Evolutionary conservation across 306 rosid species (phyloP).

Genomic region (Prinsepia uniflora): DNA sequence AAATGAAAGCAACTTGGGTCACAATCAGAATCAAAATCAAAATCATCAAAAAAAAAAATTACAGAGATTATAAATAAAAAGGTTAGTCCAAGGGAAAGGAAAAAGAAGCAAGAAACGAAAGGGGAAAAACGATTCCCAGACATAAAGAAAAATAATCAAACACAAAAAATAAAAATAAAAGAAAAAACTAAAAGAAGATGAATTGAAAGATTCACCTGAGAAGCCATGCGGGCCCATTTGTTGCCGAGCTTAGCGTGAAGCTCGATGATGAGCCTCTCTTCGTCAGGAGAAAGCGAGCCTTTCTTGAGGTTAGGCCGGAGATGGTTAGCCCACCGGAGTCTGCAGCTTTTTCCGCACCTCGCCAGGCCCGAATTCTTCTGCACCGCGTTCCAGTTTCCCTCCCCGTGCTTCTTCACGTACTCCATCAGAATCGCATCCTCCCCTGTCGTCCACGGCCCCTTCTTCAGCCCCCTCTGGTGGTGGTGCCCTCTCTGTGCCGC

Average conservation of each 20-base stretch:
- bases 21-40: background rate
- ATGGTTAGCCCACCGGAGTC: constrained; percentile 91
- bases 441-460: constrained; percentile 75
- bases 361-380: constrained; percentile 57
- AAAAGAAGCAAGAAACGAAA: background rate
- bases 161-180: too few species aligned
- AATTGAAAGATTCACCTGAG: constrained; percentile 41
- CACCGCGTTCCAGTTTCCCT: constrained; percentile 86
- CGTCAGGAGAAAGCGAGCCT: constrained; percentile 55
- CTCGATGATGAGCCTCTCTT: constrained; percentile 53
- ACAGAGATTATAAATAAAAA: background rate
- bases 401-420: constrained; percentile 63
- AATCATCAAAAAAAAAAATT: background rate
- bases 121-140: background rate
- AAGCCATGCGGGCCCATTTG: constrained; percentile 92
- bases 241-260: constrained; percentile 82
- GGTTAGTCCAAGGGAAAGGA: constrained; percentile 4
- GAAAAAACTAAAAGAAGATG: background rate
- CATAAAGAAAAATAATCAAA: background rate
- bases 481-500: background rate
- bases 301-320: constrained; percentile 75
- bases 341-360: constrained; percentile 82
- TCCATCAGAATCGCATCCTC: constrained; percentile 61
- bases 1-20: constrained; percentile 17
- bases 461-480: constrained; percentile 33